phyloP scores from a whole-genome alignment of 768 basidiomycete species.

The Boletus rubroflammeus region DNA sequence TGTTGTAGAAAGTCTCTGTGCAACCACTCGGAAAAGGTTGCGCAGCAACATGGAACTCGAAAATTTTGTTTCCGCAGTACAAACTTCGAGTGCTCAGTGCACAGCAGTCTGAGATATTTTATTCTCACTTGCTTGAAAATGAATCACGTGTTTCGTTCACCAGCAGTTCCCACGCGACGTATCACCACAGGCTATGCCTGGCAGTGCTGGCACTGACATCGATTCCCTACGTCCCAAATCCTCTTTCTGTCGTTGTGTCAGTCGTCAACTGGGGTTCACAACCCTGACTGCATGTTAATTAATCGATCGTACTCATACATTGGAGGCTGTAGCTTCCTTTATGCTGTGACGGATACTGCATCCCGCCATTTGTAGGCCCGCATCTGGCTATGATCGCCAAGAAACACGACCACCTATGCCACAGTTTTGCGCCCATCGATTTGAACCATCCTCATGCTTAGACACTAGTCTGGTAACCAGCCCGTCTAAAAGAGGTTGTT shows the following conservation, averaged over 20 bases:
- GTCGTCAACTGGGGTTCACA: conserved; percentile 11
- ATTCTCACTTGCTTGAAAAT: not conserved
- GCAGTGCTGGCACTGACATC: not conserved
- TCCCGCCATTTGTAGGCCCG: conserved; percentile 9
- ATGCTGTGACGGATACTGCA: conserved; percentile 15
- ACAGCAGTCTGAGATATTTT: not conserved
- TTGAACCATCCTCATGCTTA: conserved; percentile 4
- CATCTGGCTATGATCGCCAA: conserved; percentile 5
- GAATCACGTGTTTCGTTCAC: not conserved
- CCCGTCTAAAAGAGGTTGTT: too few relatives aligned
- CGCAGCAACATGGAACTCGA: not conserved
- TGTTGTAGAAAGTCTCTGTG: not conserved
- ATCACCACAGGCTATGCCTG: not conserved
- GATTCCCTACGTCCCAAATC: not conserved
- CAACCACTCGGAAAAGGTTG: not conserved
- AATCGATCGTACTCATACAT: conserved; percentile 11
- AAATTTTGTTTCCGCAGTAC: conserved; percentile 4
- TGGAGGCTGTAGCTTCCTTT: conserved; percentile 9
- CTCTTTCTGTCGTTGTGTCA: conserved; percentile 2
- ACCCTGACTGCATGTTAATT: conserved; percentile 20
- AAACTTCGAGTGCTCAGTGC: conserved; percentile 2
- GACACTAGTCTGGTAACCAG: too few relatives aligned
- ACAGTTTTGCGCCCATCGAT: conserved; percentile 26
- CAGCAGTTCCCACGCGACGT: not conserved
- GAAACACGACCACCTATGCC: conserved; percentile 11